phyloP scores from a whole-genome alignment of 257 asterid species.

The Lavandula angustifolia region DNA sequence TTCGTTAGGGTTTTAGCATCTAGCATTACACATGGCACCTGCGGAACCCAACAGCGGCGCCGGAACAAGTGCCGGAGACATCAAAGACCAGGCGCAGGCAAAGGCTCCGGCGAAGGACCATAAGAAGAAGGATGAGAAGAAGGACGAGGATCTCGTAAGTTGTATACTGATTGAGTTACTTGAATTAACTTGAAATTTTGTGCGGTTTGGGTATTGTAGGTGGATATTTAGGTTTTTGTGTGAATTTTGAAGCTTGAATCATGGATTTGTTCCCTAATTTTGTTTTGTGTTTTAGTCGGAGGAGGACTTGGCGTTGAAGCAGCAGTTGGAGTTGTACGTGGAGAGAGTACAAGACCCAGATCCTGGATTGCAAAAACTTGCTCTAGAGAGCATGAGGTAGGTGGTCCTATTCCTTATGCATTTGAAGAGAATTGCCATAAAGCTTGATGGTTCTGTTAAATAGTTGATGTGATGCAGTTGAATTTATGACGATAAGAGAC shows the following conservation, averaged over 20 bases:
- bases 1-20: conserved; percentile 40
- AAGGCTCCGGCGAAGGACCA: conserved; percentile 75
- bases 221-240: background rate
- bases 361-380: conserved; percentile 82
- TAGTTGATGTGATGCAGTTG: conserved; percentile 9
- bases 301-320: conserved; percentile 90
- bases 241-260: background rate
- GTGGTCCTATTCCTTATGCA: conserved; percentile 1
- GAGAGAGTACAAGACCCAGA: conserved; percentile 88
- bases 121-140: conserved; percentile 91
- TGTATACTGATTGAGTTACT: conserved; percentile 2
- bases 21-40: conserved; percentile 43
- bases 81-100: conserved; percentile 52
- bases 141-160: conserved; percentile 96
- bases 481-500: background rate
- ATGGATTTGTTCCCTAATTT: conserved; percentile 15
- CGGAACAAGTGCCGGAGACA: conserved; percentile 38
- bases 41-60: conserved; percentile 52
- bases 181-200: conserved; percentile 11
- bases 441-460: conserved; percentile 11
- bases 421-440: conserved; percentile 1
- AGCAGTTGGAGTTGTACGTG: conserved; percentile 87
- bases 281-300: conserved; percentile 60
- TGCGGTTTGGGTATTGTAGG: background rate
- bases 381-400: conserved; percentile 92